phyloP scores from a whole-genome alignment of 805 yeast genomes.

The Tetrapisispora taiwanensis region DNA sequence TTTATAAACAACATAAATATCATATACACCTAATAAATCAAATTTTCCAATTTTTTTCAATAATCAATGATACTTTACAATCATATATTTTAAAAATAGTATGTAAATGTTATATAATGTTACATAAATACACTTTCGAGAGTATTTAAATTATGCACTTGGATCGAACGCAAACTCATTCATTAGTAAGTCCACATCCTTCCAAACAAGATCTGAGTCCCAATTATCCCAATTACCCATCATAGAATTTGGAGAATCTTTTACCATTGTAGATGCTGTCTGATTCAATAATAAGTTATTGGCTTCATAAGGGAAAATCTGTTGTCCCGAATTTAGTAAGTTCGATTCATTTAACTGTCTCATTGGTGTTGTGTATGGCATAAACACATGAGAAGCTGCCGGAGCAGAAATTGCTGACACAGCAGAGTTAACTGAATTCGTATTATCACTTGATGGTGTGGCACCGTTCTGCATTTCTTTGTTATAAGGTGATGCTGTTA shows the following conservation, averaged over 20 bases:
- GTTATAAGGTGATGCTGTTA: neutral
- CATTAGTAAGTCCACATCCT: constrained; percentile 82
- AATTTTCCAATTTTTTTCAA: too few species aligned
- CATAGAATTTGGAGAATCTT: constrained; percentile 13
- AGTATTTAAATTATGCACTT: constrained; percentile 19
- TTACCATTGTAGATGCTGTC: neutral
- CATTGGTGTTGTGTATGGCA: neutral
- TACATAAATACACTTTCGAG: neutral
- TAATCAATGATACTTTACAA: too few species aligned
- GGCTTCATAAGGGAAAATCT: neutral
- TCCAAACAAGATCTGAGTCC: constrained; percentile 42
- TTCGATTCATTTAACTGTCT: too few species aligned
- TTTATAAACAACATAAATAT: too few species aligned
- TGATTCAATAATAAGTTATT: neutral
- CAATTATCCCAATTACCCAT: constrained; percentile 34
- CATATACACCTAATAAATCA: too few species aligned
- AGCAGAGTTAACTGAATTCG: neutral
- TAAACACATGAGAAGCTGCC: neutral
- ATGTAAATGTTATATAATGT: neutral
- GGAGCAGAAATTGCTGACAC: neutral
- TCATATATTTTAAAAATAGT: too few species aligned
- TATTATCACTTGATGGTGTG: neutral
- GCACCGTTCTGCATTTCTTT: neutral
- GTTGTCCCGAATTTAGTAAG: too few species aligned
- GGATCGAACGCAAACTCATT: constrained; percentile 86